Evolutionary conservation across 495 filamentous ascomycete genomes (phyloP).

Genomic region (Chaetomidium leptoderma): DNA sequence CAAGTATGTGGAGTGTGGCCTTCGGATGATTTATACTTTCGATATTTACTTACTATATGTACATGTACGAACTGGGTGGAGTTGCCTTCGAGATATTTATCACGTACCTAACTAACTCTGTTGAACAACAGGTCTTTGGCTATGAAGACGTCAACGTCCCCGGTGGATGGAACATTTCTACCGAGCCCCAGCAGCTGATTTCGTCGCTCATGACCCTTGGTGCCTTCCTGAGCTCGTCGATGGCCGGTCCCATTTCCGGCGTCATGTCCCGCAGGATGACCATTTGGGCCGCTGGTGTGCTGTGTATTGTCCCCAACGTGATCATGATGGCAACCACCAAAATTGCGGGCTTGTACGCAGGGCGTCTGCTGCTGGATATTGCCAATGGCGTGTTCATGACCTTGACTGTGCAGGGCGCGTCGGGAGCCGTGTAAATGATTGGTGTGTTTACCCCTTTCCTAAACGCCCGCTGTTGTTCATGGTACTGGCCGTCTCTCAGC

Average conservation of each 20-base stretch:
- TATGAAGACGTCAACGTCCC: slow-evolving; percentile 37
- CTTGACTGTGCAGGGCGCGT: slow-evolving; percentile 57
- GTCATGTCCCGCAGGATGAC: slow-evolving; percentile 41
- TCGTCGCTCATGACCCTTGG: slow-evolving; percentile 58
- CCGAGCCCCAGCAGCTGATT: slow-evolving; percentile 52
- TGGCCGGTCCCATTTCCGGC: slow-evolving; percentile 48
- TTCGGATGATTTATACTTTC: too few species aligned
- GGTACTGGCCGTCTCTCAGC: slow-evolving; percentile 30
- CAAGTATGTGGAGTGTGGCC: too few species aligned
- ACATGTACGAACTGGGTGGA: too few species aligned
- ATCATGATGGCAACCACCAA: slow-evolving; percentile 54
- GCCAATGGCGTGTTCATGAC: slow-evolving; percentile 57
- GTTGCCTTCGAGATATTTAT: not conserved
- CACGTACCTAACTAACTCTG: not conserved
- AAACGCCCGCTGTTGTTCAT: not conserved
- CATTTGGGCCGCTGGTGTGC: slow-evolving; percentile 47
- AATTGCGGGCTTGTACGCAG: slow-evolving; percentile 53
- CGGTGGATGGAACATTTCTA: slow-evolving; percentile 52
- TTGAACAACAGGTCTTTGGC: slow-evolving; percentile 31
- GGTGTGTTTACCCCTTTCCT: slow-evolving; percentile 29
- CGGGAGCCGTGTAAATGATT: slow-evolving; percentile 60
- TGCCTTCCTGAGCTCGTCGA: slow-evolving; percentile 53
- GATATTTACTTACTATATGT: too few species aligned
- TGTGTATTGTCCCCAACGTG: slow-evolving; percentile 48
- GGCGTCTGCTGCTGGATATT: slow-evolving; percentile 52